Conservation (phyloP, 164 flowering plant genomes). For the Berberis vulgaris region DNA sequence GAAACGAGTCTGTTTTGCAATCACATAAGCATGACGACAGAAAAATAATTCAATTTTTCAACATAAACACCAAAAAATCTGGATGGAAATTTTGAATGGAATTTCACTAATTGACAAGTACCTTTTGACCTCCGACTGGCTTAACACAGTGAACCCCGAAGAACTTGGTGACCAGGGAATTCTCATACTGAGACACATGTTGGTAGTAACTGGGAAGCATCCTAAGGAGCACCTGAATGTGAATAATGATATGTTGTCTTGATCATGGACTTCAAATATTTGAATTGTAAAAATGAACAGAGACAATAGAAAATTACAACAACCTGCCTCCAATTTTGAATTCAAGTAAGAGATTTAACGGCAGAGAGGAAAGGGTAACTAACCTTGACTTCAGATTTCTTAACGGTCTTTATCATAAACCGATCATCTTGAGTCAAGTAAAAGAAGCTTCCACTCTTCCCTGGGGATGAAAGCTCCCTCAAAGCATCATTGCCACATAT, state of each 20-base stretch:
- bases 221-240: conserved; percentile 65
- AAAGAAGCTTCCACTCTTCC: conserved; percentile 88
- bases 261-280: background rate
- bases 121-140: conserved; percentile 74
- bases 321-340: too few relatives aligned
- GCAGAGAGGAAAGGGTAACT: background rate
- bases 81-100: background rate
- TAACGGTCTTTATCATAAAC: conserved; percentile 77
- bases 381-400: conserved; percentile 24
- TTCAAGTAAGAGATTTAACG: background rate
- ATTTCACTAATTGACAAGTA: background rate
- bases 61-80: background rate
- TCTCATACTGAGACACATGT: conserved; percentile 60
- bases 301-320: too few relatives aligned
- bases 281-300: background rate
- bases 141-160: conserved; percentile 88
- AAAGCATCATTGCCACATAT: conserved; percentile 86
- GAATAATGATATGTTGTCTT: background rate
- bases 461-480: conserved; percentile 82
- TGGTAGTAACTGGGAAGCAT: conserved; percentile 81
- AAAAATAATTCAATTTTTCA: background rate
- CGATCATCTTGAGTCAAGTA: conserved; percentile 86
- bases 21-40: background rate
- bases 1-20: conserved; percentile 53
- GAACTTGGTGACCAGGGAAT: conserved; percentile 74